Evolutionary conservation across 2,329 filamentous ascomycete genomes (phyloP).

Genomic region (Ascochyta pisi): DNA sequence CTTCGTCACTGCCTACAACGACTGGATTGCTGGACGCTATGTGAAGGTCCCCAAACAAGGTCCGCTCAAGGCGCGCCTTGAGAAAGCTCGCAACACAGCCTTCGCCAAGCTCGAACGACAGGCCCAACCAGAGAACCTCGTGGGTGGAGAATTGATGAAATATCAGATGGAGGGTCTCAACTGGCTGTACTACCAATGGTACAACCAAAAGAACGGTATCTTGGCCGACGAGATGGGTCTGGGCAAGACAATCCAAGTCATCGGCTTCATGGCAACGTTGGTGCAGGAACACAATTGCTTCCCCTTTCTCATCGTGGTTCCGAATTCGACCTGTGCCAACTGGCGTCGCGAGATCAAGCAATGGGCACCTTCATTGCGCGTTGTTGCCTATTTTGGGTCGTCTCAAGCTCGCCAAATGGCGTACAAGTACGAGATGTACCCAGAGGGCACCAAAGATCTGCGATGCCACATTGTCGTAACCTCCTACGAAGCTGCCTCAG

Average conservation of each 20-base stretch:
- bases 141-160: slow-evolving; percentile 83
- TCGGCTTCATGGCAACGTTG: slow-evolving; percentile 79
- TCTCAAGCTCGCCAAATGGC: slow-evolving; percentile 76
- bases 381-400: slow-evolving; percentile 92
- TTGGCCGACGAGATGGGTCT: slow-evolving; percentile 98
- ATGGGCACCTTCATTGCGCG: slow-evolving; percentile 84
- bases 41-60: slow-evolving; percentile 64
- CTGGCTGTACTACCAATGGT: slow-evolving; percentile 93
- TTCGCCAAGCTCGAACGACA: slow-evolving; percentile 74
- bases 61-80: slow-evolving; percentile 71
- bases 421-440: slow-evolving; percentile 85
- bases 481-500: slow-evolving; percentile 88
- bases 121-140: slow-evolving; percentile 75
- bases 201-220: slow-evolving; percentile 81
- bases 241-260: slow-evolving; percentile 94
- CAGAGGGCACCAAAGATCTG: slow-evolving; percentile 68
- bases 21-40: slow-evolving; percentile 82
- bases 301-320: slow-evolving; percentile 92
- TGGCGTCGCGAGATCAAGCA: slow-evolving; percentile 96
- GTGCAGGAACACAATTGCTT: slow-evolving; percentile 71
- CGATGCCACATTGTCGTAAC: slow-evolving; percentile 92
- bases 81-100: slow-evolving; percentile 67
- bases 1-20: slow-evolving; percentile 82
- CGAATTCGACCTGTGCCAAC: slow-evolving; percentile 95
- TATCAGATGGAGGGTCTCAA: slow-evolving; percentile 95